Evolutionary conservation across 2,329 filamentous ascomycete genomes (phyloP).

Genomic region (Arthrobotrys iridis): DNA sequence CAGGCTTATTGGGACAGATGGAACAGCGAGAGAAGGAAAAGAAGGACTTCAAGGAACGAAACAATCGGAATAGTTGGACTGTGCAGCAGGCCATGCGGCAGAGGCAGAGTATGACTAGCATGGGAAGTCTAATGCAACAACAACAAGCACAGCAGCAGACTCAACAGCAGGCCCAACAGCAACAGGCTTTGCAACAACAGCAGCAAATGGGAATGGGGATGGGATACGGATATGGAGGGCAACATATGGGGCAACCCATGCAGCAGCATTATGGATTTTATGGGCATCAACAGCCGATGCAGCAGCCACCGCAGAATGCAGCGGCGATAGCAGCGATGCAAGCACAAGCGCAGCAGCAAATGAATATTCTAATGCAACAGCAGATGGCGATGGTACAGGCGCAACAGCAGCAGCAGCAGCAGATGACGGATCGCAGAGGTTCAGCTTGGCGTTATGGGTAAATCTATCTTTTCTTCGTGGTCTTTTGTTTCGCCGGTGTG

Average conservation of each 20-base stretch:
- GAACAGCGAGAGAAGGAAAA: constrained; percentile 82
- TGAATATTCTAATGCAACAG: too few relatives aligned
- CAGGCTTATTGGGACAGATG: constrained; percentile 79
- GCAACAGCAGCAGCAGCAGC: not conserved
- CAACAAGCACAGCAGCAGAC: constrained; percentile 60
- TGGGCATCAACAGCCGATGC: constrained; percentile 21
- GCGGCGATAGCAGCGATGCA: constrained; percentile 6
- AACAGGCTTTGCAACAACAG: constrained; percentile 57
- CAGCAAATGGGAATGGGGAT: constrained; percentile 57
- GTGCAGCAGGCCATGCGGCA: constrained; percentile 78
- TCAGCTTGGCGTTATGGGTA: constrained; percentile 47
- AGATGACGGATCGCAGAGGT: not conserved
- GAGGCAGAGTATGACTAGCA: constrained; percentile 65
- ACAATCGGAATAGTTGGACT: constrained; percentile 69
- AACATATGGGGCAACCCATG: constrained; percentile 50
- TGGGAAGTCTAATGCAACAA: constrained; percentile 4
- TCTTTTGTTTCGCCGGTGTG: not conserved
- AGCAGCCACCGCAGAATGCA: not conserved
- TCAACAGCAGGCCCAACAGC: constrained; percentile 60
- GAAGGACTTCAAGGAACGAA: constrained; percentile 69
- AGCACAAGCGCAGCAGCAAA: constrained; percentile 12
- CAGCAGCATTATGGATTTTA: constrained; percentile 58
- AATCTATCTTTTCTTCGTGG: not conserved
- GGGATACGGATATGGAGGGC: constrained; percentile 56
- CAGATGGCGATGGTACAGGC: not conserved